A percentile compares a stretch with the other conserved stretches of the same genome.
phyloP scores from a whole-genome alignment of 2,329 filamentous ascomycete species.

The Trichoderma sp. region DNA sequence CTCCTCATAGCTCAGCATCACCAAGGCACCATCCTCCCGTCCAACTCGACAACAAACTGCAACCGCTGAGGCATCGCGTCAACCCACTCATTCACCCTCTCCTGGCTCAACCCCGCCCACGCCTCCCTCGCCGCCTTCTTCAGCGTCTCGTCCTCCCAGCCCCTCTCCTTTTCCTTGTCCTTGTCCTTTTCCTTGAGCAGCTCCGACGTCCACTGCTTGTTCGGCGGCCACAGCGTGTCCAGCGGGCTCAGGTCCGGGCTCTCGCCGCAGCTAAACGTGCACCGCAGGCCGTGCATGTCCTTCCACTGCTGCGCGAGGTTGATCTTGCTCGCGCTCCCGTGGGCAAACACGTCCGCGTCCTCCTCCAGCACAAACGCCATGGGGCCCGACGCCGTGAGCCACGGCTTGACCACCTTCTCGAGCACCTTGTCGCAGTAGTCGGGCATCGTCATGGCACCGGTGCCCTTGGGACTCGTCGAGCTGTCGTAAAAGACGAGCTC shows the following conservation, averaged over 20 bases:
- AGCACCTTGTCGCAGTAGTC: slow-evolving; percentile 43
- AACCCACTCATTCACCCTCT: slow-evolving; percentile 43
- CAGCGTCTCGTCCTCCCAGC: slow-evolving; percentile 42
- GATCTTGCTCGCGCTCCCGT: slow-evolving; percentile 42
- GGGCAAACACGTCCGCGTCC: slow-evolving; percentile 42
- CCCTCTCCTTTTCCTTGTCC: too few species aligned
- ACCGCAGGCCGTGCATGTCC: slow-evolving; percentile 38
- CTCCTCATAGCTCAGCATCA: slow-evolving; percentile 29
- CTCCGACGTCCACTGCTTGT: slow-evolving; percentile 41
- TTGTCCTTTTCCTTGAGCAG: slow-evolving; percentile 31
- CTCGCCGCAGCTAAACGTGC: slow-evolving; percentile 43
- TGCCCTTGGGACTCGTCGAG: slow-evolving; percentile 40
- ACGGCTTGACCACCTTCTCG: slow-evolving; percentile 40
- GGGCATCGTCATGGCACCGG: slow-evolving; percentile 41
- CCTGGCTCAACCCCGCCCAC: slow-evolving; percentile 38
- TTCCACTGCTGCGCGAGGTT: slow-evolving; percentile 45
- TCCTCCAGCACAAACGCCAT: slow-evolving; percentile 42
- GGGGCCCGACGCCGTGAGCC: slow-evolving; percentile 34
- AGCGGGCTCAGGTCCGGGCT: slow-evolving; percentile 44
- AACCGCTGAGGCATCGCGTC: slow-evolving; percentile 44
- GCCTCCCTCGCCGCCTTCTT: slow-evolving; percentile 38
- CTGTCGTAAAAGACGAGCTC: slow-evolving; percentile 45
- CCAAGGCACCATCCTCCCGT: slow-evolving; percentile 42
- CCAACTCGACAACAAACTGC: slow-evolving; percentile 39
- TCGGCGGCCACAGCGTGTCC: slow-evolving; percentile 41